Conservation (phyloP, 2,329 filamentous ascomycete genomes). For the Rachicladosporium sp. region DNA sequence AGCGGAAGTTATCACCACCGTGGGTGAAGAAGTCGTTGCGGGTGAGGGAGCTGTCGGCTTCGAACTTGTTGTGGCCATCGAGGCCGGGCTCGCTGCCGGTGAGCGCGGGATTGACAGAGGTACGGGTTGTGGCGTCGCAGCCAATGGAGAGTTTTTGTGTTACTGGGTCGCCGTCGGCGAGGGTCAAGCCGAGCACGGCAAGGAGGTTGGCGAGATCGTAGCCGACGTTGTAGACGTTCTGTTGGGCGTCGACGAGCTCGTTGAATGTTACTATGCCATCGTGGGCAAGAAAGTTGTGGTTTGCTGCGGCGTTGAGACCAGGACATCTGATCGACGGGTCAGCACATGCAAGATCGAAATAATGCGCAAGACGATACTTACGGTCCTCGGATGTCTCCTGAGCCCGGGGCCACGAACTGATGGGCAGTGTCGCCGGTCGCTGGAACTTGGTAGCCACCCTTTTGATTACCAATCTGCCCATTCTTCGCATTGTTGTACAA, state of each 20-base stretch:
- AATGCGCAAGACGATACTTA: constrained; percentile 12
- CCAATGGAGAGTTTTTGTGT: constrained; percentile 33
- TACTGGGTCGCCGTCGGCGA: constrained; percentile 29
- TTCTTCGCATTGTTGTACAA: constrained; percentile 34
- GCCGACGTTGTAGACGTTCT: constrained; percentile 35
- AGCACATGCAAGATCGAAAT: background rate
- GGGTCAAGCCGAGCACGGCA: constrained; percentile 27
- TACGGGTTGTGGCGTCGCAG: constrained; percentile 33
- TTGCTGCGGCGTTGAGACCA: constrained; percentile 31
- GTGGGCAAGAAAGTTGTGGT: constrained; percentile 32
- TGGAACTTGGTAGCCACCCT: constrained; percentile 34
- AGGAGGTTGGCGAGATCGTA: constrained; percentile 30
- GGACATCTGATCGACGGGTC: constrained; percentile 23
- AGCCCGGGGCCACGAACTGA: constrained; percentile 24
- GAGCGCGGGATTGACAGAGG: constrained; percentile 22
- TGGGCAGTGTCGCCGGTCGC: constrained; percentile 28
- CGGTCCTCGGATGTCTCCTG: constrained; percentile 29
- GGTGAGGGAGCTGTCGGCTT: constrained; percentile 29
- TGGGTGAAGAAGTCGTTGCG: constrained; percentile 29
- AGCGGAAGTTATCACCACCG: constrained; percentile 26
- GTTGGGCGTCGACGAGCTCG: constrained; percentile 34
- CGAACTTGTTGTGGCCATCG: constrained; percentile 34
- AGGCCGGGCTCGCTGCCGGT: constrained; percentile 31
- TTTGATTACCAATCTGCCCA: constrained; percentile 28
- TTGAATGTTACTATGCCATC: constrained; percentile 32